Percentiles rank a stretch among this genome's conserved stretches.
Evolutionary conservation across 2,329 filamentous ascomycete species (phyloP).

Genomic region (Cryphonectria carpinicola): DNA sequence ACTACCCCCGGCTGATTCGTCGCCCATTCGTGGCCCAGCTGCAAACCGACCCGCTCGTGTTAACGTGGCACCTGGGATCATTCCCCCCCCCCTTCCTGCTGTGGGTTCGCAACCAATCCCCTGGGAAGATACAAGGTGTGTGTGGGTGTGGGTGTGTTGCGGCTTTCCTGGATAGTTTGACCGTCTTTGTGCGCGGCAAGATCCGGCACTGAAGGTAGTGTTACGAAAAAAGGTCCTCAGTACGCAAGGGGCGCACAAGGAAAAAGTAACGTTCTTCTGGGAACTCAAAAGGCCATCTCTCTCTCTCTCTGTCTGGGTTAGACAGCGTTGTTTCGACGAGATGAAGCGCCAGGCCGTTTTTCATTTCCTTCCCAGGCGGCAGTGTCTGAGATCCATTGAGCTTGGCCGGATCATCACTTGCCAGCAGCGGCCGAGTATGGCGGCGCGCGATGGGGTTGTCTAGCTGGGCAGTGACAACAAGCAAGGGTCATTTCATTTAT

Average conservation of each 20-base stretch:
- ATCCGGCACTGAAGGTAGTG: neutral
- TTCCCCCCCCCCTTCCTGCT: neutral
- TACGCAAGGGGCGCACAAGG: neutral
- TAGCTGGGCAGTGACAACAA: neutral
- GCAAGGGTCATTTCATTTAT: neutral
- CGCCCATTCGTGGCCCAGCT: neutral
- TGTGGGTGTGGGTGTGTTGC: neutral
- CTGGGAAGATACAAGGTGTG: neutral
- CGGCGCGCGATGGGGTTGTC: neutral
- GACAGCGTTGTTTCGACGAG: conserved; percentile 7
- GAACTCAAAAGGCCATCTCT: neutral
- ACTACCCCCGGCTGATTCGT: neutral
- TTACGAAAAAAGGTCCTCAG: neutral
- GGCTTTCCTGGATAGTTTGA: neutral
- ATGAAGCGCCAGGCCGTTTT: conserved; percentile 1
- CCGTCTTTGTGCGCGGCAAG: neutral
- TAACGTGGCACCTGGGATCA: conserved; percentile 11
- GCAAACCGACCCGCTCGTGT: neutral
- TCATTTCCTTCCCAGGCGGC: conserved; percentile 6
- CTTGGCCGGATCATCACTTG: neutral
- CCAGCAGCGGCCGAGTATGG: neutral
- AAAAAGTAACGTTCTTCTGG: neutral
- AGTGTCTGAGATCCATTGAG: conserved; percentile 11
- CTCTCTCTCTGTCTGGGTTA: neutral
- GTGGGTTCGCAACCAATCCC: neutral